Base-by-base conservation (phyloP, 176 grass and related monocot genomes). In the Dendrocalamus sinicus region DNA sequence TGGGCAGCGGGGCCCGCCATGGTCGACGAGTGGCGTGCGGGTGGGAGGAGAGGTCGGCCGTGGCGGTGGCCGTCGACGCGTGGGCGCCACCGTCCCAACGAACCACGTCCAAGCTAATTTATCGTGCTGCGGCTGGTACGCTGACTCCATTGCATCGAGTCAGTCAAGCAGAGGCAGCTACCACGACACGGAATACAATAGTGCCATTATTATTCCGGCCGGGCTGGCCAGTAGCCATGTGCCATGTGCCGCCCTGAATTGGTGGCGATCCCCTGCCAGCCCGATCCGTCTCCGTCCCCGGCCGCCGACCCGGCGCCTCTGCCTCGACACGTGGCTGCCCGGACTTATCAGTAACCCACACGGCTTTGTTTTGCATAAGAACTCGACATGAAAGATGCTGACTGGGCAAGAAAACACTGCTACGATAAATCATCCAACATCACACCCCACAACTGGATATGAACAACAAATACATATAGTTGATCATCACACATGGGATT, bases 31-130 rank as follows among this genome's bases (percentile, higher is more conserved):
- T 63, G 26, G 3, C 22, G 26, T 14, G 62, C 20, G 53, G 54
- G 68, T 60, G 68, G 67, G 35, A 69, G 50, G 75, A 58, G 16
- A 60, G 65, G 79, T 85, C 28, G 28, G 28, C 41, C 70, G 52
- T 22, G 77, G 35, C 74, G 84, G 84, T 87, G 73, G 73, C 70
- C 48, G 32, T 32, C 44, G 79, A 83, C 79, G 79, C 86, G 86
- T 82, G 86, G 62, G 47, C 23, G 23, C n/a, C 78, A 81, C 78
- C 83, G 64, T 17, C 87, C 75, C 43, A n/a, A 63, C 55, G 69
- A 41, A 41, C 69, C 69, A 17, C 55, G 7, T 48, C 79, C 35
- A 69, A 23, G 12, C 53, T 53, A 35, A 40, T 46, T 46, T 46
- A 11, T 12, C 15, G 53, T 20, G 16, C 17, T 55, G 16, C 6